Evolutionary conservation across 2,329 filamentous ascomycete genomes (phyloP).

Genomic region (Phoma sp.): DNA sequence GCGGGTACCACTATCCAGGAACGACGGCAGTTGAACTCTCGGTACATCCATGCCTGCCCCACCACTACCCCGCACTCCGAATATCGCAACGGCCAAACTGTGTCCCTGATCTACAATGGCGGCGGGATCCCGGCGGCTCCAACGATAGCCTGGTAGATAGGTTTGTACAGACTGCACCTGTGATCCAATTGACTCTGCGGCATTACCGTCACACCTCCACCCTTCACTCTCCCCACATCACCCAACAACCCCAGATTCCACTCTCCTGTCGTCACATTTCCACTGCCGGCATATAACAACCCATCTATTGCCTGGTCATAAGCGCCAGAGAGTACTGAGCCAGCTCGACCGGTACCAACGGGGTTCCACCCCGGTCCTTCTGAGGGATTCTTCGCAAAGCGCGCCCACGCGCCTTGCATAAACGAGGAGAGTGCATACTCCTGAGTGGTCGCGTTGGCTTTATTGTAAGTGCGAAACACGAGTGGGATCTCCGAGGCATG

Average conservation of each 20-base stretch:
- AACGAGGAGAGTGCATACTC: conserved; percentile 23
- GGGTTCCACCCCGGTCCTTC: conserved; percentile 36
- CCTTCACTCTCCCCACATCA: conserved; percentile 24
- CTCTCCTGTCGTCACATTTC: conserved; percentile 13
- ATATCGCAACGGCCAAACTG: not conserved
- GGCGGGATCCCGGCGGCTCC: conserved; percentile 22
- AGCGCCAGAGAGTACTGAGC: conserved; percentile 21
- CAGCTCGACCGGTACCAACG: conserved; percentile 25
- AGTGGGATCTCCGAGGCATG: conserved; percentile 31
- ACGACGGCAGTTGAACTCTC: not conserved
- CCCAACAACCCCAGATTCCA: conserved; percentile 29
- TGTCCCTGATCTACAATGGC: not conserved
- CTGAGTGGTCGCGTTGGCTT: conserved; percentile 23
- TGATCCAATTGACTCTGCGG: conserved; percentile 24
- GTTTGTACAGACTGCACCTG: conserved; percentile 24
- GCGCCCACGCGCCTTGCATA: conserved; percentile 34
- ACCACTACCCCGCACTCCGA: conserved; percentile 16
- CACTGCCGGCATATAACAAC: conserved; percentile 6
- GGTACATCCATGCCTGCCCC: not conserved
- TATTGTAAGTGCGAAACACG: conserved; percentile 31
- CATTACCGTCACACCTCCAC: conserved; percentile 26
- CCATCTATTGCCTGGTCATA: conserved; percentile 20
- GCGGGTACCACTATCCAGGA: conserved; percentile 7
- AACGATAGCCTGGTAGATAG: conserved; percentile 25
- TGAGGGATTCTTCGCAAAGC: conserved; percentile 35